phyloP scores from a whole-genome alignment of 2,329 filamentous ascomycete genomes.

The Colletotrichum orbiculare region DNA sequence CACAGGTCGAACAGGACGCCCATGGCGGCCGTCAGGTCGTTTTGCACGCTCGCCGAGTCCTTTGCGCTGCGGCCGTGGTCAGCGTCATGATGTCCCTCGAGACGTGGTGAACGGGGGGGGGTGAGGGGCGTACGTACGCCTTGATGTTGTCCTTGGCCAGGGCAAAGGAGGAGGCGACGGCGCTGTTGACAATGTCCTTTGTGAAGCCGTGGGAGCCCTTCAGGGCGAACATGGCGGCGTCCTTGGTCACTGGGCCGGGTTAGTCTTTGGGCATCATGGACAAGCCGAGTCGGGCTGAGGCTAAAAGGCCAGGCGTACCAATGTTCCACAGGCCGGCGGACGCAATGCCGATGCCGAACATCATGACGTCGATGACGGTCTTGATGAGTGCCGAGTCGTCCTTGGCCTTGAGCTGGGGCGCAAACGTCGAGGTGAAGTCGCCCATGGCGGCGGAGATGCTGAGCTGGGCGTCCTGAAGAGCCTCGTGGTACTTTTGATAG shows the following conservation, averaged over 20 bases:
- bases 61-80: constrained; percentile 6
- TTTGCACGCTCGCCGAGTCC: constrained; percentile 2
- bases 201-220: neutral
- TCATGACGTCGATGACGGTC: neutral
- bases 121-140: neutral
- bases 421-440: constrained; percentile 9
- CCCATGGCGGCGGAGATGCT: constrained; percentile 1
- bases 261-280: neutral
- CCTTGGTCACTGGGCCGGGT: neutral
- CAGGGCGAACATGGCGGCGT: constrained; percentile 8
- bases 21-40: constrained; percentile 5
- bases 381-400: neutral
- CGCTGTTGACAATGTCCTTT: constrained; percentile 18
- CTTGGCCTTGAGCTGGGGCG: constrained; percentile 1
- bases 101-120: too few relatives aligned
- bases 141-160: constrained; percentile 6
- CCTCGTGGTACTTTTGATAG: constrained; percentile 18
- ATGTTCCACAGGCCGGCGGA: constrained; percentile 22
- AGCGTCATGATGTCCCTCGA: too few relatives aligned
- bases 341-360: constrained; percentile 1
- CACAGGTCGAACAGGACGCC: constrained; percentile 15
- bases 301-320: neutral
- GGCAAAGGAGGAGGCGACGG: neutral
- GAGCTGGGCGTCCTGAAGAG: constrained; percentile 21
- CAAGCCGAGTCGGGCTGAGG: neutral